Conservation (phyloP, 1,284 basidiomycete genomes). For the Inonotus hispidus region DNA sequence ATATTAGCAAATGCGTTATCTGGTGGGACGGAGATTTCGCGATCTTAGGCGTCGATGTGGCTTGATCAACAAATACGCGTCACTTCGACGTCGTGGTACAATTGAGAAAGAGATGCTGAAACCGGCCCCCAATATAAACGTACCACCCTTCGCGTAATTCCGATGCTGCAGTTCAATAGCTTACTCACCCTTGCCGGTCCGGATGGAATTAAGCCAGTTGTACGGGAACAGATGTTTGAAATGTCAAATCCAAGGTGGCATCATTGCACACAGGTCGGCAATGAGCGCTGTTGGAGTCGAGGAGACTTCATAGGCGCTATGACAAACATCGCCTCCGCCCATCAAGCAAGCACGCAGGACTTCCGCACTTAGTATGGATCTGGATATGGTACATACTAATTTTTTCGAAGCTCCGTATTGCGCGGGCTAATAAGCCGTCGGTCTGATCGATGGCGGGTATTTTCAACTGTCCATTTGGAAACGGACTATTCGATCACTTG, state of each 20-base stretch:
- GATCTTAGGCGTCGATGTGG: neutral
- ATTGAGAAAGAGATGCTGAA: neutral
- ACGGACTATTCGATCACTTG: neutral
- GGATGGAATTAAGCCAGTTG: too few species aligned
- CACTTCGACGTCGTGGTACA: conserved; percentile 1
- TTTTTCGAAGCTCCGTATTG: neutral
- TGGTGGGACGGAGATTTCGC: neutral
- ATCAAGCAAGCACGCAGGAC: neutral
- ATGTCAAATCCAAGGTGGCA: too few species aligned
- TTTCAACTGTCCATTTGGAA: neutral
- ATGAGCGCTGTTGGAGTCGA: neutral
- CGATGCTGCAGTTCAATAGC: neutral
- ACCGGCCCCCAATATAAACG: neutral
- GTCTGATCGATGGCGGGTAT: neutral
- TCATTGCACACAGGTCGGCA: neutral
- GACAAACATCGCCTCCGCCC: neutral
- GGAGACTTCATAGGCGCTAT: too few species aligned
- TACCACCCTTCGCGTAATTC: neutral
- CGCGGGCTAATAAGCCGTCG: neutral
- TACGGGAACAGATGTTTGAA: too few species aligned
- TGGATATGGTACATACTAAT: neutral
- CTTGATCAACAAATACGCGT: neutral
- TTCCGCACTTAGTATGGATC: neutral
- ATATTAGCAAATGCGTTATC: neutral
- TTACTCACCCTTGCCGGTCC: neutral